phyloP scores from a whole-genome alignment of 2,329 filamentous ascomycete species.

The Graphium sp. region DNA sequence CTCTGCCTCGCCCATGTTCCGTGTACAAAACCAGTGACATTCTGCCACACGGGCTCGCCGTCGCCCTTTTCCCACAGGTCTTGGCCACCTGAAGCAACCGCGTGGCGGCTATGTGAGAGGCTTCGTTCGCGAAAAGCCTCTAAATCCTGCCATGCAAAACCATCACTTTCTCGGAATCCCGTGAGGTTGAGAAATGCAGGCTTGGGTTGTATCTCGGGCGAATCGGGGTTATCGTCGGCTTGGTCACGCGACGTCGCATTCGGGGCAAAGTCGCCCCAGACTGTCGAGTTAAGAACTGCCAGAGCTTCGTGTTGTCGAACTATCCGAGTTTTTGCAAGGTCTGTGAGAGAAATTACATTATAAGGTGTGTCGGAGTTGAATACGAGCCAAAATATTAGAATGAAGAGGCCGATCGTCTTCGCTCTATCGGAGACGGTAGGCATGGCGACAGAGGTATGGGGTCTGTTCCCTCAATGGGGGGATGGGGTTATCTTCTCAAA shows the following conservation, averaged over 20 bases:
- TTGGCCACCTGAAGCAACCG: slow-evolving; percentile 22
- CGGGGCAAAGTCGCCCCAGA: slow-evolving; percentile 40
- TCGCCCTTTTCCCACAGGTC: slow-evolving; percentile 20
- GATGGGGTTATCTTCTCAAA: too few relatives aligned
- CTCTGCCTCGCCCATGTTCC: slow-evolving; percentile 57
- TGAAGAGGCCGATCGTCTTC: too few relatives aligned
- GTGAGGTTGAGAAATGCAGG: slow-evolving; percentile 50
- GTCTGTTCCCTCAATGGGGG: too few relatives aligned
- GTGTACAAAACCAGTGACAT: slow-evolving; percentile 59
- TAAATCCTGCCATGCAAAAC: slow-evolving; percentile 64
- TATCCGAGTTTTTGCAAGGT: slow-evolving; percentile 17
- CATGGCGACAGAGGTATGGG: too few relatives aligned
- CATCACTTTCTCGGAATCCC: slow-evolving; percentile 58
- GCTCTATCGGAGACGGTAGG: too few relatives aligned
- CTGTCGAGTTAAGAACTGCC: slow-evolving; percentile 33
- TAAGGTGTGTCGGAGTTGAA: slow-evolving; percentile 16
- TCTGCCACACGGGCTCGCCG: slow-evolving; percentile 47
- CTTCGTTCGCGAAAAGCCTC: slow-evolving; percentile 48
- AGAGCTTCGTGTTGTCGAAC: slow-evolving; percentile 33
- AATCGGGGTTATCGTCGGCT: slow-evolving; percentile 2
- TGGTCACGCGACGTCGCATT: slow-evolving; percentile 8
- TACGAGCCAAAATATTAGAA: slow-evolving; percentile 26
- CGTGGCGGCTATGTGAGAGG: slow-evolving; percentile 39
- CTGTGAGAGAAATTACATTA: slow-evolving; percentile 3
- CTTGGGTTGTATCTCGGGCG: slow-evolving; percentile 6